These are phyloP conservation scores for Parasitella parasitica DNA, from an alignment of 371 early-diverging fungal species.

Conservation along the genomic window DNA sequence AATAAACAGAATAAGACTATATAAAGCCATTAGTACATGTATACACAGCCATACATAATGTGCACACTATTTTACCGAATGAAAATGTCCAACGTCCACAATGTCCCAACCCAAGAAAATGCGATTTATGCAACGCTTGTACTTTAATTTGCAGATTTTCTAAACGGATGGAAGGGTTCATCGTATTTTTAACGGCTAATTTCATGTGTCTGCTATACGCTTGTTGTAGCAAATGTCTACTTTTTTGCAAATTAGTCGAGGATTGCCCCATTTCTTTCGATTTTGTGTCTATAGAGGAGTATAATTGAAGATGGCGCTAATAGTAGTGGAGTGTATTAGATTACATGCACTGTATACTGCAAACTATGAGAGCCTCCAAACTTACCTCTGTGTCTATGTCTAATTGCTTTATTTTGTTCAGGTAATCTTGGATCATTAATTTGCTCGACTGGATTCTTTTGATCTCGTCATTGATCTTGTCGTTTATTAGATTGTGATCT, in stretches of 20 bases:
- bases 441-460: background rate
- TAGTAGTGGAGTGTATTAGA: too few relatives aligned
- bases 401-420: background rate
- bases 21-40: too few relatives aligned
- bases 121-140: slow-evolving; percentile 5
- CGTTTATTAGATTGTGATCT: background rate
- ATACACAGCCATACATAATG: too few relatives aligned
- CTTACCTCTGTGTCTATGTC: background rate
- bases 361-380: too few relatives aligned
- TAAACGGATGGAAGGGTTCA: background rate
- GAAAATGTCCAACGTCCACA: background rate
- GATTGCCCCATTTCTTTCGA: background rate
- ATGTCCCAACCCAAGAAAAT: background rate
- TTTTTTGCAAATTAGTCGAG: background rate
- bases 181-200: background rate
- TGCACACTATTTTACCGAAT: too few relatives aligned
- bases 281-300: background rate
- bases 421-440: background rate
- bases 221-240: background rate
- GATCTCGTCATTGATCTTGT: background rate
- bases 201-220: background rate
- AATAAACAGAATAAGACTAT: background rate
- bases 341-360: too few relatives aligned
- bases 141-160: slow-evolving; percentile 12
- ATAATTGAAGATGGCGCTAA: background rate